phyloP scores from a whole-genome alignment of 2,329 filamentous ascomycete species.

The Cucurbitaria berberidis region DNA sequence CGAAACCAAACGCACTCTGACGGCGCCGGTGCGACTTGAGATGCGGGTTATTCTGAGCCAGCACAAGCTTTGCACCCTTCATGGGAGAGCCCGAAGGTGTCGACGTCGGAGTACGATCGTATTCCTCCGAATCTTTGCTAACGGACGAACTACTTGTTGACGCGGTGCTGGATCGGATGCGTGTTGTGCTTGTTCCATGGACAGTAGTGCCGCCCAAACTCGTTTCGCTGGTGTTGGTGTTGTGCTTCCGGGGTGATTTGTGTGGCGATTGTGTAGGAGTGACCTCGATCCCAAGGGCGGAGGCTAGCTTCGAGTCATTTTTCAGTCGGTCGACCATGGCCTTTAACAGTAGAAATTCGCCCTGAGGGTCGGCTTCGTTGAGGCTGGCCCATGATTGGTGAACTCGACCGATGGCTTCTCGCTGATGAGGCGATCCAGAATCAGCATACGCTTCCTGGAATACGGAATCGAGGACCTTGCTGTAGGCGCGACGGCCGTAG shows the following conservation, averaged over 20 bases:
- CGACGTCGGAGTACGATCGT: constrained; percentile 21
- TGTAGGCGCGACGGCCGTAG: constrained; percentile 80
- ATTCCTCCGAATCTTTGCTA: constrained; percentile 30
- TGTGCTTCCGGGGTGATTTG: constrained; percentile 40
- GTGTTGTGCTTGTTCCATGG: constrained; percentile 42
- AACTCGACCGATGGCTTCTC: constrained; percentile 81
- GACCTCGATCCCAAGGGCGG: constrained; percentile 51
- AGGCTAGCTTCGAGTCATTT: constrained; percentile 68
- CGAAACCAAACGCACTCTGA: constrained; percentile 44
- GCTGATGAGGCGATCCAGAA: constrained; percentile 71
- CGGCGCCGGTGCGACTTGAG: constrained; percentile 74
- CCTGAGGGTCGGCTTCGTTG: constrained; percentile 88
- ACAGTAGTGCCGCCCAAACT: constrained; percentile 44
- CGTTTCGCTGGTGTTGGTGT: constrained; percentile 40
- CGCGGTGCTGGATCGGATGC: constrained; percentile 41
- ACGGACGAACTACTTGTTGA: constrained; percentile 20
- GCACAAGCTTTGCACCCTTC: constrained; percentile 69
- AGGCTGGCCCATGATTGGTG: constrained; percentile 86
- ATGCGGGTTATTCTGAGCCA: constrained; percentile 84
- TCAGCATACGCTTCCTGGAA: constrained; percentile 88
- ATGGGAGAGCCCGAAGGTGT: constrained; percentile 51
- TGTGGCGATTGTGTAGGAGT: constrained; percentile 31
- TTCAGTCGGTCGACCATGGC: constrained; percentile 76
- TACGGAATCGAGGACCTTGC: constrained; percentile 79
- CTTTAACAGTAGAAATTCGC: constrained; percentile 83